Conservation (phyloP, 2,329 filamentous ascomycete species). For the Leptosphaerulina australis region DNA sequence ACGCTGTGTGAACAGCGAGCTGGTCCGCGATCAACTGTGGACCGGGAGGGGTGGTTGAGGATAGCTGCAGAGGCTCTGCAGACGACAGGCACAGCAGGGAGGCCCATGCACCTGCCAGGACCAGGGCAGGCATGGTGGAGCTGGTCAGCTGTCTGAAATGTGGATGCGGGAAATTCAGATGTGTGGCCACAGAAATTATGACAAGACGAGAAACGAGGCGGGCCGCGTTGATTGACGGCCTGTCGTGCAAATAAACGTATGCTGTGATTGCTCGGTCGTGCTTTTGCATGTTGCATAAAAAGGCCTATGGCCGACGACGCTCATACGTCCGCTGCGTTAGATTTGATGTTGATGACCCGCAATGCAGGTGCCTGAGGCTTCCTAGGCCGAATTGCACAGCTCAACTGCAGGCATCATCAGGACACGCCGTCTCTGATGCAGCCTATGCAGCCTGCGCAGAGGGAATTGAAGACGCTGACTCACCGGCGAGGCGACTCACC, state of each 20-base stretch:
- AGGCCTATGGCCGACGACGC: conserved; percentile 23
- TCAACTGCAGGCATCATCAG: conserved; percentile 15
- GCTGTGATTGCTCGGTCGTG: conserved; percentile 30
- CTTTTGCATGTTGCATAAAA: conserved; percentile 27
- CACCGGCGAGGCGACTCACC: no score
- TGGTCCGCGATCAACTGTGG: conserved; percentile 9
- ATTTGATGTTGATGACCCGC: conserved; percentile 20
- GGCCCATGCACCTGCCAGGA: conserved; percentile 21
- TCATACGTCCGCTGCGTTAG: conserved; percentile 22
- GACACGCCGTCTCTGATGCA: conserved; percentile 10
- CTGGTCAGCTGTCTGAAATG: conserved; percentile 31
- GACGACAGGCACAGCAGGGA: conserved; percentile 9
- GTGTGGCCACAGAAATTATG: conserved; percentile 25
- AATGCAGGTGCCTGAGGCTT: conserved; percentile 15
- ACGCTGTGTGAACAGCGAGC: conserved; percentile 8
- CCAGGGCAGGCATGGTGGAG: conserved; percentile 25
- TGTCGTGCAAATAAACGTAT: conserved; percentile 37
- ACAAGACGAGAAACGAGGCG: conserved; percentile 29
- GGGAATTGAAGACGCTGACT: conserved; percentile 15
- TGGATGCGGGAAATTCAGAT: conserved; percentile 29
- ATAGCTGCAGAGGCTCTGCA: conserved; percentile 19
- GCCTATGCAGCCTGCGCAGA: conserved; percentile 4
- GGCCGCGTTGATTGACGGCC: conserved; percentile 32
- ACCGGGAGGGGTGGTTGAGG: conserved; percentile 12
- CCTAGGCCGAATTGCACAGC: conserved; percentile 6